Evolutionary conservation across 1,284 basidiomycete species (phyloP), one percentile per base, ranked within the genome.

Genomic region (Rhodotorula sp.): DNA sequence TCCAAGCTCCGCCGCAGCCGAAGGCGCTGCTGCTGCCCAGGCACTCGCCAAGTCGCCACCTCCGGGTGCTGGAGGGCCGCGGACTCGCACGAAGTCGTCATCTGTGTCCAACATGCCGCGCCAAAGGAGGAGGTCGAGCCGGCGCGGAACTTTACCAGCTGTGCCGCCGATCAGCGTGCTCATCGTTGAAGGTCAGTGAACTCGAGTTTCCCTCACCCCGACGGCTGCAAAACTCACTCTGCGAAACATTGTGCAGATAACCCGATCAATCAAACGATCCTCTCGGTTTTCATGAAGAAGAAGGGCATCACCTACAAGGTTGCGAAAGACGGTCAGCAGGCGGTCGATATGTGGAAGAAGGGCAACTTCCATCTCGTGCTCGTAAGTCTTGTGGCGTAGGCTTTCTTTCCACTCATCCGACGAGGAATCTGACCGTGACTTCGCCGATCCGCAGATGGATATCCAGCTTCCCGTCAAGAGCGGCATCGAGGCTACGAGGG

Each of bases 401-500:
- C 16, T 56, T 3, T 14, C 47, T 56, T 3, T 14, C 47, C 43
- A 19, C 38, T 62, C 16, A 1, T 23, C 31, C 26, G 43, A 43
- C 26, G 19, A 3, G 10, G 61, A 2, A 45, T 26, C 28, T 26
- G 16, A 16, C 52, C 45, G 21, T 5, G 19, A 5, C 34, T 43
- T 12, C 38, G 38, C 28, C 28, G 19, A 21, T 5, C 10, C 59
- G 45, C 77, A 97, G 93, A 99, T 99, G 97, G 97, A 99, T 82
- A 98, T 99, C 72, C 95, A 98, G 83, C 92, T 99, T 86, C 97
- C 97, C 10, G 90, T 98, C 76, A 97, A 98, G 91, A 92, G 97
- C 81, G 97, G 97, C 38, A 97, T 99, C 62, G 88, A 92, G 79
- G 97, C 97, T 4, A 99, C 97, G 0, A 95, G 94, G 78, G 92